Conservation (phyloP, 2,329 filamentous ascomycete species). For the Scedosporium dehoogii region DNA sequence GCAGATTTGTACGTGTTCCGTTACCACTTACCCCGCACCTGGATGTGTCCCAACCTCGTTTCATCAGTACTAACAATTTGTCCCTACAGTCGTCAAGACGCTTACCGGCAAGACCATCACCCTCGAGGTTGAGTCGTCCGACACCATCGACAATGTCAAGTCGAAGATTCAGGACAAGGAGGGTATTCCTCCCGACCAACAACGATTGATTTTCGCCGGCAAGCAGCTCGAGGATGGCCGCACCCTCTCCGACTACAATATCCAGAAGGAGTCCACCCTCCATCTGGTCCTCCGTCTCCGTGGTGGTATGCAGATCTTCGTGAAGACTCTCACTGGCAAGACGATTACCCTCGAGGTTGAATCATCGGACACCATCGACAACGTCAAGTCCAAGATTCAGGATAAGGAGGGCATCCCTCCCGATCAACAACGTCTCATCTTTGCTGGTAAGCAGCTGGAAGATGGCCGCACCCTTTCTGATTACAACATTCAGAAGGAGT, state of each 20-base stretch:
- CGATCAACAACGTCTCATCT: conserved; percentile 89
- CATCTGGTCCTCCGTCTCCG: conserved; percentile 80
- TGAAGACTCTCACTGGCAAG: conserved; percentile 84
- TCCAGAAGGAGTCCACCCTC: conserved; percentile 84
- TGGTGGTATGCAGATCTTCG: conserved; percentile 84
- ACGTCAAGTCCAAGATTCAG: conserved; percentile 89
- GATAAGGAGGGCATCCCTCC: conserved; percentile 91
- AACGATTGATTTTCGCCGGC: conserved; percentile 90
- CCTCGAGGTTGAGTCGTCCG: conserved; percentile 76
- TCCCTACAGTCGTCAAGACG: conserved; percentile 56
- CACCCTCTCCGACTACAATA: conserved; percentile 87
- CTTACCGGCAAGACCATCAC: conserved; percentile 93
- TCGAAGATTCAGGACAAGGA: conserved; percentile 97
- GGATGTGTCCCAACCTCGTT: conserved; percentile 11
- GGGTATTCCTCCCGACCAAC: conserved; percentile 90
- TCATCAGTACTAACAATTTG: conserved; percentile 8
- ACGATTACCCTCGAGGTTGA: conserved; percentile 91
- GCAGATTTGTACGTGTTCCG: conserved; percentile 49
- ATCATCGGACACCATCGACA: conserved; percentile 84
- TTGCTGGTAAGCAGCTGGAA: conserved; percentile 87
- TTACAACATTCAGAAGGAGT: conserved; percentile 96
- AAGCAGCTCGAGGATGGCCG: conserved; percentile 96
- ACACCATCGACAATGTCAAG: conserved; percentile 96
- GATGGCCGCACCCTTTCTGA: conserved; percentile 85
- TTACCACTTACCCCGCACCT: not conserved